Evolutionary conservation across 176 grass and related monocot species (phyloP).

Genomic region (Aegilops speltoides): DNA sequence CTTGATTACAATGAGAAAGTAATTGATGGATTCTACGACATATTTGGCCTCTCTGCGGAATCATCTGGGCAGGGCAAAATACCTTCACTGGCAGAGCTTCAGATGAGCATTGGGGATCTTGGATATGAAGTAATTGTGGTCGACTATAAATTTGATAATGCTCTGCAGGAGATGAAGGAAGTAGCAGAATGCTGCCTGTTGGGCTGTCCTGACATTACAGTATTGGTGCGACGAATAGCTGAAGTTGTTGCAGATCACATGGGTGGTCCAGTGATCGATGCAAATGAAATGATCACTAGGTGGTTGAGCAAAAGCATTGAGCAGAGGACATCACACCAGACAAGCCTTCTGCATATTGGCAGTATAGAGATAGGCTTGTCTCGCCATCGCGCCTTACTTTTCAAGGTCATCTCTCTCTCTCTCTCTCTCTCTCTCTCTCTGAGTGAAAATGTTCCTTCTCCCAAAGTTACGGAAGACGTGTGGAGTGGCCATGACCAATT

Average conservation of each 20-base stretch:
- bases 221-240: slow-evolving; percentile 79
- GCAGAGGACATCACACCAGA: slow-evolving; percentile 72
- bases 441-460: neutral
- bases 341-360: slow-evolving; percentile 86
- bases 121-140: slow-evolving; percentile 95
- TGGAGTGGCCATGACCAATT: neutral
- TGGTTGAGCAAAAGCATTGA: slow-evolving; percentile 91
- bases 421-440: neutral
- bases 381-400: slow-evolving; percentile 86
- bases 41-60: slow-evolving; percentile 52
- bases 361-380: slow-evolving; percentile 79
- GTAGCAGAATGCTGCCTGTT: slow-evolving; percentile 76
- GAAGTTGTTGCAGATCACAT: slow-evolving; percentile 79
- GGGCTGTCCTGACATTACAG: slow-evolving; percentile 57
- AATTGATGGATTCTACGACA: slow-evolving; percentile 90
- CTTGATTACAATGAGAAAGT: slow-evolving; percentile 93
- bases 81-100: slow-evolving; percentile 71
- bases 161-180: slow-evolving; percentile 74
- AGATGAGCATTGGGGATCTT: slow-evolving; percentile 75
- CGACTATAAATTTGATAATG: slow-evolving; percentile 62
- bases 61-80: slow-evolving; percentile 53
- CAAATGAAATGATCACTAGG: slow-evolving; percentile 66
- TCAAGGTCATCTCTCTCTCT: slow-evolving; percentile 58
- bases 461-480: neutral
- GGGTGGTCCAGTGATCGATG: slow-evolving; percentile 92